Evolutionary conservation across 768 basidiomycete genomes (phyloP), one percentile per base, ranked within the genome.

Genomic region (Boletellus emodensis): DNA sequence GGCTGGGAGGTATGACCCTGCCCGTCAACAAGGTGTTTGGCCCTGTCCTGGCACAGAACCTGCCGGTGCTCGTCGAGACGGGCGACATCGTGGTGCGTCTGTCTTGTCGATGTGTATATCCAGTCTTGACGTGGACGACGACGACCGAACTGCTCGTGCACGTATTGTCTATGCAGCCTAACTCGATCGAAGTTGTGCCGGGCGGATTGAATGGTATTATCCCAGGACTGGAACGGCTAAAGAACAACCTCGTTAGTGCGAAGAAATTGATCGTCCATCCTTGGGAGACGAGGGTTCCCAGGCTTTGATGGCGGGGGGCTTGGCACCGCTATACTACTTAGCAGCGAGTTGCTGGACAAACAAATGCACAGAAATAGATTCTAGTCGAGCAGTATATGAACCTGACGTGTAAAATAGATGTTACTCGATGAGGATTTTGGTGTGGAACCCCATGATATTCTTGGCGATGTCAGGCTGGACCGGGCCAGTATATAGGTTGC

Each of bases 161-260:
- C 6, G 12, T 17, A 13, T 3, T 49, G 15, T 32, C 28, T 5
- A 11, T 11, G 30, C 37, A 61, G 60, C 60, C 60, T 9, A 61
- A 56, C 40, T 32, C 9, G 7, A 41, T 59, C 22, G 60, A 61
- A 18, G 53, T 75, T 2, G 34, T 78, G 6, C 65, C 72, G 0
- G 63, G 65, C 14, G 74, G 77, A 5, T 50, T 77, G 13, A 58
- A 61, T 3, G 72, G 70, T 1, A 61, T 78, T 5, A 44, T 33
- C 1, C 55, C 48, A 6, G 73, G 70, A 3, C 40, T 78, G 42
- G 58, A 69, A 40, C 62, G 51, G 42, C 18, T 77, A 51, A 59
- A 57, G 59, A 57, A 61, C 12, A 64, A 71, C 30, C 57, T 69
- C 39, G 71, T 76, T 24, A 76, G 74, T 37, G 75, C 64, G 0